Evolutionary conservation across 495 filamentous ascomycete genomes (phyloP), one percentile per base, ranked within the genome.

Genomic region (Daldinia childiae): DNA sequence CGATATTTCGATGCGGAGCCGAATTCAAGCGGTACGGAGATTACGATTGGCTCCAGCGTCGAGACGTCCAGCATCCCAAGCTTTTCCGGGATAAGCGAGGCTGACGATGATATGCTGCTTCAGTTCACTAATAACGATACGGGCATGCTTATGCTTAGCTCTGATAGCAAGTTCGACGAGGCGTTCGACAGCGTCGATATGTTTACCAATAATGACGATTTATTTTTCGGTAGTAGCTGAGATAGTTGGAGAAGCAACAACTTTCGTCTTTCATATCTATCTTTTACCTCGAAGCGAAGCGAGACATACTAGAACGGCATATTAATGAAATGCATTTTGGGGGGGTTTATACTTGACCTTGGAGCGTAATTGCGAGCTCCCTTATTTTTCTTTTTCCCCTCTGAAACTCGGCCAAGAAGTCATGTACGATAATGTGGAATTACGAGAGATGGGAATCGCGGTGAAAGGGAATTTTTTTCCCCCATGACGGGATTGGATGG

Each of bases 1-100:
- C 80, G 77, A 34, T 85, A 82, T 72, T 85, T 82, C 63, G 83
- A 85, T 56, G 72, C 78, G 43, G 80, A 84, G 56, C 72, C 75
- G 9, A 74, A 74, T 41, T 76, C 79, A 1, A 78, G 78, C 62
- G 75, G 74, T 11, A 66, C 75, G 9, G 72, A 74, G 9, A 45
- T 69, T 30, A 69, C 69, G 24, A 73, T 74, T 59, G 76, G 62
- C 48, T 76, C 70, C 29, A 67, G 48, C 12, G 55, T 77, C 24
- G 76, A 79, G 61, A 76, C 76, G 21, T 73, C 65, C 12, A 74
- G 68, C 34, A 79, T 79, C 60, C 67, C 79, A 17, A 77, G 79
- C 43, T 70, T 82, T 29, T 67, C 76, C 7, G 67, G 68, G 12
- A 70, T 84, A 15, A 74, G 73, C 29, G 70, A 76, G 1, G 68